Evolutionary conservation across 2,329 filamentous ascomycete species (phyloP).

Genomic region (Botrytis deweyae): DNA sequence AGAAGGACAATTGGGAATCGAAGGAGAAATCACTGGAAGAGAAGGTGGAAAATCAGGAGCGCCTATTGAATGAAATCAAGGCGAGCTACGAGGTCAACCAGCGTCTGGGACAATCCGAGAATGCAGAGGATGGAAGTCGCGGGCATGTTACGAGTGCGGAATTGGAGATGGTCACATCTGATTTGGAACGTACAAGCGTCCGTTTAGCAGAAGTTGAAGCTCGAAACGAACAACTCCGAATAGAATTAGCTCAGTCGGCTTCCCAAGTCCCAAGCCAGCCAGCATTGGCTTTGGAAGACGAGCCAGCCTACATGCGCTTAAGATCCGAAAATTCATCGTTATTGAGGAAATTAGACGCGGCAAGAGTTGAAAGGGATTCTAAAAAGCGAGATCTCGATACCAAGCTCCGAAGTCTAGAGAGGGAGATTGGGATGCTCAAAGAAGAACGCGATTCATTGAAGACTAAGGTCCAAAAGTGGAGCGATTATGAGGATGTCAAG

Average conservation of each 20-base stretch:
- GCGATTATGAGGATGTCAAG: conserved; percentile 94
- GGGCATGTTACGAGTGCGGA: conserved; percentile 80
- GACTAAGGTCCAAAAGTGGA: conserved; percentile 81
- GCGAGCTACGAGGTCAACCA: conserved; percentile 97
- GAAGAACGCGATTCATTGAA: conserved; percentile 80
- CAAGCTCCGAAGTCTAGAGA: conserved; percentile 74
- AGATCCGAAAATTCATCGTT: conserved; percentile 92
- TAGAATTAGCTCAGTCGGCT: conserved; percentile 87
- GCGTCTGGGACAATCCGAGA: conserved; percentile 72
- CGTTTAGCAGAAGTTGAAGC: conserved; percentile 88
- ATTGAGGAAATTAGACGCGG: conserved; percentile 81
- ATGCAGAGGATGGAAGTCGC: conserved; percentile 56
- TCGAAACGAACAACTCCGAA: conserved; percentile 86
- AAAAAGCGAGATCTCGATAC: conserved; percentile 74
- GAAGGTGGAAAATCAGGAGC: conserved; percentile 91
- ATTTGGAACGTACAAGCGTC: conserved; percentile 84
- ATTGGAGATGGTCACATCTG: conserved; percentile 87
- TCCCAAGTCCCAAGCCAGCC: conserved; percentile 66
- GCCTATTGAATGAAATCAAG: conserved; percentile 89
- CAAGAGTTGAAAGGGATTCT: conserved; percentile 78
- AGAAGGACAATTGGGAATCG: conserved; percentile 92
- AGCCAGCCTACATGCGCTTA: conserved; percentile 83
- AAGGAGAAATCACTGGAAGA: conserved; percentile 91
- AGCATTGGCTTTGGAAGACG: conserved; percentile 71
- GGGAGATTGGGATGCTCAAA: conserved; percentile 71